A percentile compares a stretch with the other conserved stretches of the same genome.
Conservation (phyloP, 306 rosid genomes). For the Sophora flavescens region DNA sequence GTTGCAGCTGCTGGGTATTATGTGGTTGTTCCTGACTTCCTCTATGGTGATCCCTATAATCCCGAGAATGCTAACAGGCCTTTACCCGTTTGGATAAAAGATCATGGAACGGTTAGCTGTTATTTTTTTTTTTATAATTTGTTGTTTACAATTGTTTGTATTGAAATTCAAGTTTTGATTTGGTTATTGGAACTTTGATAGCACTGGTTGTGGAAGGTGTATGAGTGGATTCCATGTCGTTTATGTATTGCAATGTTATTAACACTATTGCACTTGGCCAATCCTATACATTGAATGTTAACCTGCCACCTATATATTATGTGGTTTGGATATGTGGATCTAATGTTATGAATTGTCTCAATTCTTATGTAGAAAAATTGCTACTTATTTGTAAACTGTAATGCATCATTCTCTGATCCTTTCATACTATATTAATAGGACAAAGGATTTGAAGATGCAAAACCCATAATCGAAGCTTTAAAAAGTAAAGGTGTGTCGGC, state of each 20-base stretch:
- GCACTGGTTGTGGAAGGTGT: slow-evolving; percentile 8
- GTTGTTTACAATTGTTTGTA: not conserved
- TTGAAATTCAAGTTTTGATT: slow-evolving; percentile 11
- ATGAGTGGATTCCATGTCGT: not conserved
- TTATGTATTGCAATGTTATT: not conserved
- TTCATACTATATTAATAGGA: slow-evolving; percentile 52
- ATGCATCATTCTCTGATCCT: slow-evolving; percentile 14
- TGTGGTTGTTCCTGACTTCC: slow-evolving; percentile 73
- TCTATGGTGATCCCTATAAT: slow-evolving; percentile 65
- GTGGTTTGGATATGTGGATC: slow-evolving; percentile 5
- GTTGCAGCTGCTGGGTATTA: slow-evolving; percentile 74
- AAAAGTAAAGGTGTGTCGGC: slow-evolving; percentile 62
- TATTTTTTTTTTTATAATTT: slow-evolving; percentile 6
- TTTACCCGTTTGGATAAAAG: slow-evolving; percentile 58
- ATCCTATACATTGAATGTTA: not conserved
- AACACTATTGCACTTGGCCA: not conserved
- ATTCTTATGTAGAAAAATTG: too few species aligned
- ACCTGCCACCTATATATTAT: not conserved
- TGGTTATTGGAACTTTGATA: not conserved
- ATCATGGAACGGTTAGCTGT: slow-evolving; percentile 62
- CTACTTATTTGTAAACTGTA: slow-evolving; percentile 2
- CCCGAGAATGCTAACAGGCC: slow-evolving; percentile 56
- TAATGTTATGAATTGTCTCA: not conserved
- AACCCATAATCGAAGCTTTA: slow-evolving; percentile 62
- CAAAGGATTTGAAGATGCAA: slow-evolving; percentile 65